A percentile compares a stretch with the other conserved stretches of the same genome.
These are phyloP conservation scores for Ceratonia siliqua DNA, from an alignment of 306 rosid genomes.

Conservation along the genomic window DNA sequence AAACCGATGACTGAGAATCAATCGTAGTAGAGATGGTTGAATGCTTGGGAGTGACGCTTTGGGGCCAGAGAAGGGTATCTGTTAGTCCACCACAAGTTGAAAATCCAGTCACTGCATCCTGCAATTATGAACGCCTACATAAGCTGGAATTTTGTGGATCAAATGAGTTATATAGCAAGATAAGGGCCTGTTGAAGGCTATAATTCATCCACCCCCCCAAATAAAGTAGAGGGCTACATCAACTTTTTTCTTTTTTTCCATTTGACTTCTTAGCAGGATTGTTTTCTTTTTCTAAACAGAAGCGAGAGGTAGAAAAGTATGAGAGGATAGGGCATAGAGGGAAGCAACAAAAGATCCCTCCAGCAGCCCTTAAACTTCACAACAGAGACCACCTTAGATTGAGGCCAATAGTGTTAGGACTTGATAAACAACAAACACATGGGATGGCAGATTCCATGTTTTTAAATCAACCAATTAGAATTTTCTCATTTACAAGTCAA, in stretches of 20 bases:
- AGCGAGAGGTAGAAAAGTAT: conserved; percentile 23
- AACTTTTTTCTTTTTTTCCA: neutral
- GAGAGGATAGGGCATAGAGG: conserved; percentile 3
- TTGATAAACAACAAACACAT: neutral
- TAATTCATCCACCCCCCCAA: neutral
- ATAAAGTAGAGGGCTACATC: neutral
- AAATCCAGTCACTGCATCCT: conserved; percentile 55
- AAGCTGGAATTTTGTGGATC: neutral
- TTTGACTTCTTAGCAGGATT: neutral
- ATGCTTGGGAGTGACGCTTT: conserved; percentile 47
- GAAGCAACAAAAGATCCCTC: conserved; percentile 18
- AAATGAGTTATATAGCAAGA: neutral
- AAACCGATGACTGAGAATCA: conserved; percentile 73
- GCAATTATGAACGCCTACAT: conserved; percentile 28
- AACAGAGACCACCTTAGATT: conserved; percentile 27
- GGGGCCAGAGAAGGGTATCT: conserved; percentile 43
- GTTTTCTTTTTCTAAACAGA: neutral
- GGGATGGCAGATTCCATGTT: neutral
- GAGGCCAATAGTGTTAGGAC: neutral
- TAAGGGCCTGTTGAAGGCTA: neutral
- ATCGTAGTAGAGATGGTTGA: conserved; percentile 53
- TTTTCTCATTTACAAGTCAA: neutral
- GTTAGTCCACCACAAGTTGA: conserved; percentile 47
- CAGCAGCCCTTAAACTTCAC: neutral
- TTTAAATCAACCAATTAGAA: conserved; percentile 1